These are phyloP conservation scores for Beauveria sp. DNA, from an alignment of 2,329 filamentous ascomycete genomes.

Conservation along the genomic window DNA sequence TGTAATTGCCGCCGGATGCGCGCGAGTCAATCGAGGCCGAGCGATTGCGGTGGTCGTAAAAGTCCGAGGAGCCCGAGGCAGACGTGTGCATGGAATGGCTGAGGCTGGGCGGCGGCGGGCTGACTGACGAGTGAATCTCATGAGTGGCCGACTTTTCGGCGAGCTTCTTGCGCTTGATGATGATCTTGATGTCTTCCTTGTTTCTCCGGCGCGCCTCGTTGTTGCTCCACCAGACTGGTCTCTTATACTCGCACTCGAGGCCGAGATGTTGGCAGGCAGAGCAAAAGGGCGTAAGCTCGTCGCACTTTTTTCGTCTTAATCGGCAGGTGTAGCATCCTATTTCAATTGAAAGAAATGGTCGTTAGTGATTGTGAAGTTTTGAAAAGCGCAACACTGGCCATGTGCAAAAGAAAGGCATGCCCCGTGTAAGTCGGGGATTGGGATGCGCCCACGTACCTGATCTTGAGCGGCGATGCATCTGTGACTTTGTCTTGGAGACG, in stretches of 20 bases:
- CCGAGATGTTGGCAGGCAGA: constrained; percentile 66
- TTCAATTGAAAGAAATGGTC: not conserved
- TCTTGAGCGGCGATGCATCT: constrained; percentile 90
- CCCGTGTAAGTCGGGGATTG: constrained; percentile 23
- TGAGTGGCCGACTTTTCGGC: constrained; percentile 66
- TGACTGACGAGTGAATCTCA: constrained; percentile 45
- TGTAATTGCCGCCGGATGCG: constrained; percentile 51
- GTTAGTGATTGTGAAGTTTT: too few species aligned
- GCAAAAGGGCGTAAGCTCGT: constrained; percentile 56
- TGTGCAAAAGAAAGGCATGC: constrained; percentile 1
- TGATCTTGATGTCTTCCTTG: constrained; percentile 93
- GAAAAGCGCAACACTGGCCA: not conserved
- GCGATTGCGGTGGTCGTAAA: constrained; percentile 56
- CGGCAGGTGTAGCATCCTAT: constrained; percentile 62
- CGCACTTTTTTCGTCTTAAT: constrained; percentile 63
- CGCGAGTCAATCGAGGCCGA: constrained; percentile 77
- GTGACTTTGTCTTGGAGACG: constrained; percentile 61
- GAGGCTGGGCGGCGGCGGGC: constrained; percentile 63
- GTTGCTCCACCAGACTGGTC: constrained; percentile 96
- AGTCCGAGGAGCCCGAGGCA: constrained; percentile 63
- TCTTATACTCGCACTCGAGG: constrained; percentile 89
- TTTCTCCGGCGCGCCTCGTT: constrained; percentile 75
- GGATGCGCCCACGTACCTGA: constrained; percentile 60
- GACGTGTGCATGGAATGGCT: constrained; percentile 80
- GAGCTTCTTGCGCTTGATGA: constrained; percentile 95